Evolutionary conservation across 2,329 filamentous ascomycete species (phyloP), one percentile per base, ranked within the genome.

Genomic region (Drechslera avenae): DNA sequence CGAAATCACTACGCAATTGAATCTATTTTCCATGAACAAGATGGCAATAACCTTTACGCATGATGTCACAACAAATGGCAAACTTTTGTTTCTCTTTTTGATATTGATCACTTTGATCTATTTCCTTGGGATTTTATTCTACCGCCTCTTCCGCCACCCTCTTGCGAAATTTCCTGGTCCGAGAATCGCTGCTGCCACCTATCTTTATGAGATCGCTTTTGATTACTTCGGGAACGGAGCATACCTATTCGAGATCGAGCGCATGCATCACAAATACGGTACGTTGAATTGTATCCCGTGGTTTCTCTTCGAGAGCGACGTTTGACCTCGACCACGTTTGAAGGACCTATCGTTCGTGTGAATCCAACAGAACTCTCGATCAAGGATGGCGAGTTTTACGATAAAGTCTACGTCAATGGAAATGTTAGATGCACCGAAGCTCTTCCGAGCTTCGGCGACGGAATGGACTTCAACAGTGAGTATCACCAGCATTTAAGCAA

Each of bases 211-310:
- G 39, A 60, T 66, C 30, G 67, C 65, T 46, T 60, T 52, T 32
- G 60, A 69, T 28, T 46, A 57, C 9, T 39, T 60, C n/a, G 39
- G 54, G 18, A 48, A 58, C 9, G 69, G 68, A 7, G 56, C 56
- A 32, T 73, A 66, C 44, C 46, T 64, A 3, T 64, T 55, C 31
- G 51, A 67, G 31, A 63, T 72, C 36, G 57, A 67, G 44, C 39
- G 60, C 18, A 58, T 73, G 59, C 70, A 73, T 39, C 21, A 63
- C 21, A 43, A 57, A 50, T 72, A 71, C 47, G 65, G 65, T 66
- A 56, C 7, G 52, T 46, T 13, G 23, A 44, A 26, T 26, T 18
- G 14, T 17, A 19, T 4, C 28, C 18, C 10, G 21, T 26, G 18
- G 21, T 4, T 23, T 4, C 21, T 18, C 36, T 40, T 23, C n/a